Evolutionary conservation across 352 stramenopile genomes (phyloP), one percentile per base, ranked within the genome.

Genomic region (Globisporangium acanthophoron): DNA sequence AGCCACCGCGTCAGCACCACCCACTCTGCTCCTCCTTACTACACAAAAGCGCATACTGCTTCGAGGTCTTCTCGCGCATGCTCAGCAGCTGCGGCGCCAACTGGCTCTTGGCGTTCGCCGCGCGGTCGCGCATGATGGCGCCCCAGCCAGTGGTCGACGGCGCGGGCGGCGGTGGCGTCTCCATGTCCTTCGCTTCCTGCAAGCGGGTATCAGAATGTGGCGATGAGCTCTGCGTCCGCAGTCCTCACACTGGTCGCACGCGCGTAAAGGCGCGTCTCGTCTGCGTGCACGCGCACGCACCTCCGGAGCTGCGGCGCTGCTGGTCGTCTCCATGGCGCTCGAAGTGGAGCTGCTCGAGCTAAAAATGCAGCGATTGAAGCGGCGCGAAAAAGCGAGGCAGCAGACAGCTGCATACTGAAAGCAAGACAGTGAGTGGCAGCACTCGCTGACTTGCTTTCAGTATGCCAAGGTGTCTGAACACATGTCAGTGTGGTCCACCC

Each of bases 1-100:
- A 47, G 6, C 35, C 21, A 49, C 48, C 18, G 54, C 31, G 62
- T 9, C n/a, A 13, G 16, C 35, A 8, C 35, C 35, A 15, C 31
- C 31, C 31, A 8, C 31, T 5, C 31, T 2, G 31, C 8, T 5
- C 31, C 4, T 5, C 31, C 31, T 5, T 35, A 8, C 31, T 8
- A 8, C 31, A 8, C 31, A 35, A 12, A 7, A 9, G 33, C 33
- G 33, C 63, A 9, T 43, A 75, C 71, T 66, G 69, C 51, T 81
- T 87, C 48, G 70, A 82, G 4, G 78, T 86, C 58, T 74, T 72
- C 49, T 80, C 65, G 50, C 62, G 72, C 67, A 89, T 83, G 24
- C 70, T 67, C 18, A 71, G 56, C 16, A 87, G 39, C 50, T 87
- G 79, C 49, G 79, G 79, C 11, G 64, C 61, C 4, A 86, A 62